Percentiles rank a stretch among this genome's conserved stretches.
phyloP scores from a whole-genome alignment of 169 alveolate species.

The Neospora caninum region DNA sequence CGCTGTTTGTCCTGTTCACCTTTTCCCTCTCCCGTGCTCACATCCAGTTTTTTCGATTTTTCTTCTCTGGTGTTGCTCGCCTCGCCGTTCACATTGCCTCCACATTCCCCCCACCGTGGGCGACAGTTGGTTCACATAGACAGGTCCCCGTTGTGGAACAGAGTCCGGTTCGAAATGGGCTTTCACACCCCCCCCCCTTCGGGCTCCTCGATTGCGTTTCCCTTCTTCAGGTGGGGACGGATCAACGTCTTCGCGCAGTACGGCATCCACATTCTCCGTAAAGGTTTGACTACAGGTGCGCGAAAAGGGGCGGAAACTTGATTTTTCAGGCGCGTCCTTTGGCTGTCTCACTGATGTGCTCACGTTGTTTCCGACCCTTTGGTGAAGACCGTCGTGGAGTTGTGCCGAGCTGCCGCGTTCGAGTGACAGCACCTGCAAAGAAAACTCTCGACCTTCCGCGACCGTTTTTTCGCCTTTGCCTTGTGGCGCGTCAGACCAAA shows the following conservation, averaged over 20 bases:
- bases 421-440: neutral
- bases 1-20: too few relatives aligned
- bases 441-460: neutral
- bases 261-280: conserved; percentile 78
- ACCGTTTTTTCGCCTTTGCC: neutral
- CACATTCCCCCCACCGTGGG: too few relatives aligned
- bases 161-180: too few relatives aligned
- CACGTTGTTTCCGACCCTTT: neutral
- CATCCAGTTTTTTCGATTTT: too few relatives aligned
- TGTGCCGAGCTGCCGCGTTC: neutral
- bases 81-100: too few relatives aligned
- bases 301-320: neutral
- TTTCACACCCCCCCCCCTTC: too few relatives aligned
- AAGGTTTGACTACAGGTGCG: conserved; percentile 75
- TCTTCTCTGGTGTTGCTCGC: too few relatives aligned
- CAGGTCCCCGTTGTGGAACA: too few relatives aligned
- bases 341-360: too few relatives aligned
- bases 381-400: neutral
- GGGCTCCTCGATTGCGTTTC: too few relatives aligned
- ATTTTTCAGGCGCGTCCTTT: neutral
- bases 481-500: conserved; percentile 50
- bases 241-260: conserved; percentile 75
- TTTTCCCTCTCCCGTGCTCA: too few relatives aligned
- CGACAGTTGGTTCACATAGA: too few relatives aligned
- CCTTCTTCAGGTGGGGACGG: conserved; percentile 72